Base-by-base conservation (phyloP, 2,329 filamentous ascomycete species). In the Trichoderma brevicompactum region DNA sequence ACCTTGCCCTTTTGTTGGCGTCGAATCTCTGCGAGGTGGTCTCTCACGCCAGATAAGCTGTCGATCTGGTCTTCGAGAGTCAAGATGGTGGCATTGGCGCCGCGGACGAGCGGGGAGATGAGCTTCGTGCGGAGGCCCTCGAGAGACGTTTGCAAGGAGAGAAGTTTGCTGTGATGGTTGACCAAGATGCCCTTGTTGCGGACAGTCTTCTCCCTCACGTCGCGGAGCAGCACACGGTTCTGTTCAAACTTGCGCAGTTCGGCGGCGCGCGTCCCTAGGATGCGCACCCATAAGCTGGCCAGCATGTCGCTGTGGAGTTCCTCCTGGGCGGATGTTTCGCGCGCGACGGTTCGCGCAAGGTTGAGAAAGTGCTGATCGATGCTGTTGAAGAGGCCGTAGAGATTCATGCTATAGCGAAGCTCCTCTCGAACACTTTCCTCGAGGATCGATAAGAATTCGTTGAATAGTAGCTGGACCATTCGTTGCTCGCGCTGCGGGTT, bases 341-440 rank as follows among this genome's bases (percentile, higher is more conserved):
- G 91, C 64, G 92, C 89, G 9, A 96, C 93, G 5, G 88, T 91
- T 67, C 93, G 89, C 68, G 92, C 92, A 0, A 97, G 84, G 75
- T 95, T 96, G 68, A 93, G 85, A 78, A 97, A 97, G 75, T 96
- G 92, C 61, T 88, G 86, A 78, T 98, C 94, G 70, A 97, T 93
- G 66, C 89, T 87, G 75, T 97, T 93, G 76, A 97, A 97, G n/a
- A 97, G 87, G 3, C 87, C 87, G 76, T 97, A 96, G 13, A 97
- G 86, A 1, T 88, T 86, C 1, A 93, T 86, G 46, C 89, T 91
- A 78, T 94, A 90, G 62, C 89, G 88, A 19, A 97, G 83, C 77
- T 98, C 94, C 69, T 86, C 90, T 72, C 90, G 87, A 75, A 97
- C 96, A 66, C 91, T 90, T 68, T 97, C 92, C 79, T 98, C 94